Base-by-base conservation (phyloP, 352 stramenopile species). In the Globisporangium heterothallicum region DNA sequence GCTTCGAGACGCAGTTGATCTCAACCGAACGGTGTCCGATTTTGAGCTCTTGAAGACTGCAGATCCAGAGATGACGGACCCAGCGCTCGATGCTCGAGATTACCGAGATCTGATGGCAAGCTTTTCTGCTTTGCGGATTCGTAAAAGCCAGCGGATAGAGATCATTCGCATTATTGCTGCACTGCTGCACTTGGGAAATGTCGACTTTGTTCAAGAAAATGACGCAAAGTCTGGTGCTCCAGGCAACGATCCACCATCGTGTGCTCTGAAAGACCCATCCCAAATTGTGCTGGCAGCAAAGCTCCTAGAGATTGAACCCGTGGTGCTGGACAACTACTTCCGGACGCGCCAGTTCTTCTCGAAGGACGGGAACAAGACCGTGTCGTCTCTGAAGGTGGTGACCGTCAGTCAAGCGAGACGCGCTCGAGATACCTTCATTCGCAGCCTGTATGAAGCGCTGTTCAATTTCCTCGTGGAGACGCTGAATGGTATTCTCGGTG, bases 311-410 rank as follows among this genome's bases (percentile, higher is more conserved):
- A 77, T 93, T 3, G 78, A 91, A 26, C 79, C 82, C 12, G 75
- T 88, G 1, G 82, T 91, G 2, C 56, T 93, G 24, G 82, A 93
- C 54, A 89, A 93, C 49, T 93, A 91, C 55, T 93, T 93, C 53
- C 78, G 82, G 2, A 93, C 82, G 6, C 77, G 82, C 4, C 75
- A 88, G 41, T 90, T 88, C 50, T 88, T 88, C 53, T 84, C 74
- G 0, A 88, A 88, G 34, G 79, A 90, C 49, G 68, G 65, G 3
- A 75, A 73, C 63, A 88, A 87, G 63, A 86, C 76, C 1, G 65
- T 88, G 8, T 91, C 82, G 18, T 89, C 82, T 5, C 62, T 91
- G 9, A 93, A 91, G 51, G 78, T 93, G 21, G 82, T 93, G 43
- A 93, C 77, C 7, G 66, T 93, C 0, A 66, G 69, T 53, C 82